Base-by-base conservation (phyloP, 2,329 filamentous ascomycete genomes). In the Plenodomus biglobosus region DNA sequence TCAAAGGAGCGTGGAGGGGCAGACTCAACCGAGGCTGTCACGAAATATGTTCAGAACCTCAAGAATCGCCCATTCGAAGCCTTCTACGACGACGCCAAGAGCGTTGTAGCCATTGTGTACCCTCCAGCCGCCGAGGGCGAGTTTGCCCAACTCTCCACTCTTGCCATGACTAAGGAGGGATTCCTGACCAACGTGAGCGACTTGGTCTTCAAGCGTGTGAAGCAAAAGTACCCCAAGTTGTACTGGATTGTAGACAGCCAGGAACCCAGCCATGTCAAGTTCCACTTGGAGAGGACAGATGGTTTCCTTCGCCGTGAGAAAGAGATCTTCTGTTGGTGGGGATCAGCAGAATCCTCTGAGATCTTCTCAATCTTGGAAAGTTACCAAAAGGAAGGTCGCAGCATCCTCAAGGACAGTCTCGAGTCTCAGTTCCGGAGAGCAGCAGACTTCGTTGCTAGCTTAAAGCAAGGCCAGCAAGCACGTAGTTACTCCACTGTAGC, bases 271-370 rank as follows among this genome's bases (percentile, higher is more conserved):
- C 79, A 97, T 63, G 92, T 90, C 10, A 64, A 65, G 39, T 97
- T 92, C 94, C 96, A 97, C 79, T 95, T 95, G 61, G 92, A 96
- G 74, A 96, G 96, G 80, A 88, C 92, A 8, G 91, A 96, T 61
- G 92, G 94, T 47, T 96, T 90, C 73, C 82, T 96, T 63, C 90
- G 87, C 54, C 85, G 86, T 46, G 85, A 90, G 59, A 90, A 90
- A 49, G 90, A 92, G 66, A 90, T 96, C 34, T 85, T 97, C 66
- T 97, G 97, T 80, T 97, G 92, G 88, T 96, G 95, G 72, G 92
- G 92, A 43, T 84, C 94, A 49, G 88, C 94, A 58, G 85, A 85
- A 45, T 85, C 86, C 24, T 85, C 90, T 42, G 88, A 95, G 70
- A 87, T 96, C 18, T 85, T 86, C 61, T 82, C 88, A 57, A 80